Evolutionary conservation across 2,329 filamentous ascomycete genomes (phyloP).

Genomic region (Venturia effusa): DNA sequence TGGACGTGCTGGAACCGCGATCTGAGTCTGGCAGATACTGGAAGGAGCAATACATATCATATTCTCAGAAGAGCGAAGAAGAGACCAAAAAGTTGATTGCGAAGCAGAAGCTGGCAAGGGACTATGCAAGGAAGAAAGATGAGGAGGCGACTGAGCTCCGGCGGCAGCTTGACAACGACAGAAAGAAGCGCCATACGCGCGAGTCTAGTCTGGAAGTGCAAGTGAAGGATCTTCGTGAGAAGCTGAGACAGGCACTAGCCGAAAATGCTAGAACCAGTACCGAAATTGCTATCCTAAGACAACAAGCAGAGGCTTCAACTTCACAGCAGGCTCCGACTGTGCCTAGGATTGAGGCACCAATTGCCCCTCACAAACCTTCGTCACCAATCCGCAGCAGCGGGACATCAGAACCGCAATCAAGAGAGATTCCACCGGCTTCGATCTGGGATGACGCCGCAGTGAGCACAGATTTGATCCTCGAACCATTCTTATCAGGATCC

Average conservation of each 20-base stretch:
- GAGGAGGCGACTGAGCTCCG: conserved; percentile 55
- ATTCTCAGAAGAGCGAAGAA: conserved; percentile 58
- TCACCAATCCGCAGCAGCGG: not conserved
- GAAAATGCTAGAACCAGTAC: conserved; percentile 6
- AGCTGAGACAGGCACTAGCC: conserved; percentile 16
- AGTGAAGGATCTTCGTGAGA: conserved; percentile 35
- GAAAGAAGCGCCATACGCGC: conserved; percentile 52
- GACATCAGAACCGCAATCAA: not conserved
- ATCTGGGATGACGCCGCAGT: not conserved
- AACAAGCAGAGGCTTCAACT: not conserved
- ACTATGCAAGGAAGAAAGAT: conserved; percentile 69
- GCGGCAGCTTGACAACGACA: conserved; percentile 57
- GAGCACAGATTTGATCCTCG: not conserved
- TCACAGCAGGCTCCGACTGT: not conserved
- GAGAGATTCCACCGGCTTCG: not conserved
- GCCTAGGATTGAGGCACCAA: not conserved
- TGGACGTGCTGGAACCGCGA: conserved; percentile 62
- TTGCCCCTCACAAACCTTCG: not conserved
- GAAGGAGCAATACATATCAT: conserved; percentile 67
- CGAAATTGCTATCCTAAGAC: conserved; percentile 5
- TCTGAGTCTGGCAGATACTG: conserved; percentile 69
- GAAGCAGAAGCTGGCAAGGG: conserved; percentile 71
- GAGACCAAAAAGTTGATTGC: conserved; percentile 69
- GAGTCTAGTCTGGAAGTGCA: conserved; percentile 53
- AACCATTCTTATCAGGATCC: not conserved